Evolutionary conservation across 208 protist species (phyloP).

Genomic region (Trypanosoma mega): DNA sequence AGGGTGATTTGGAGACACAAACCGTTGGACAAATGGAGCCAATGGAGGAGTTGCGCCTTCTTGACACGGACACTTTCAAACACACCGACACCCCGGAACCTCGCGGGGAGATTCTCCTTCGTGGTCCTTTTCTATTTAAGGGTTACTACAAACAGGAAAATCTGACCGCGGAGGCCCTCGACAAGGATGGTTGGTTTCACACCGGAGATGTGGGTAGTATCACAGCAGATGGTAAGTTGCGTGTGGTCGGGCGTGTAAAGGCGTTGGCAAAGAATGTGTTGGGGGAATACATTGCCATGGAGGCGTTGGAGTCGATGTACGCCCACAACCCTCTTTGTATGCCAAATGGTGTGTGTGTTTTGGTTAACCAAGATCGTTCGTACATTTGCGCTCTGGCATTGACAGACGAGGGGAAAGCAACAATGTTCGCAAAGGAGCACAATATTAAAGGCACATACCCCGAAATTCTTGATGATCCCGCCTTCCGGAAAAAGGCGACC

Average conservation of each 20-base stretch:
- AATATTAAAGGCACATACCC: conserved; percentile 29
- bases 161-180: conserved; percentile 59
- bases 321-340: conserved; percentile 20
- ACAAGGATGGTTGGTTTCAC: conserved; percentile 69
- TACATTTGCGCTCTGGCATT: conserved; percentile 58
- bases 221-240: conserved; percentile 43
- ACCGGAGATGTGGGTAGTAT: conserved; percentile 74
- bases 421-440: conserved; percentile 15
- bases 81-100: too few species aligned
- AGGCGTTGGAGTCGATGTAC: conserved; percentile 39
- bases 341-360: conserved; percentile 28
- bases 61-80: too few species aligned
- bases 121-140: conserved; percentile 52
- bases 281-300: conserved; percentile 62
- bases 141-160: conserved; percentile 87
- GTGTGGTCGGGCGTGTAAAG: conserved; percentile 66
- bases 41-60: too few species aligned
- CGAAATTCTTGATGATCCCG: conserved; percentile 35
- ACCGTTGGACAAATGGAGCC: conserved; percentile 19
- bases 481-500: conserved; percentile 36
- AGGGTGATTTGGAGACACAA: conserved; percentile 21
- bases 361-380: conserved; percentile 34
- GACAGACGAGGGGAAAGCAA: conserved; percentile 38
- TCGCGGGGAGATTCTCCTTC: conserved; percentile 70
- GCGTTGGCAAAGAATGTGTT: conserved; percentile 56